phyloP scores from a whole-genome alignment of 495 filamentous ascomycete genomes.

The Viridothelium virens region DNA sequence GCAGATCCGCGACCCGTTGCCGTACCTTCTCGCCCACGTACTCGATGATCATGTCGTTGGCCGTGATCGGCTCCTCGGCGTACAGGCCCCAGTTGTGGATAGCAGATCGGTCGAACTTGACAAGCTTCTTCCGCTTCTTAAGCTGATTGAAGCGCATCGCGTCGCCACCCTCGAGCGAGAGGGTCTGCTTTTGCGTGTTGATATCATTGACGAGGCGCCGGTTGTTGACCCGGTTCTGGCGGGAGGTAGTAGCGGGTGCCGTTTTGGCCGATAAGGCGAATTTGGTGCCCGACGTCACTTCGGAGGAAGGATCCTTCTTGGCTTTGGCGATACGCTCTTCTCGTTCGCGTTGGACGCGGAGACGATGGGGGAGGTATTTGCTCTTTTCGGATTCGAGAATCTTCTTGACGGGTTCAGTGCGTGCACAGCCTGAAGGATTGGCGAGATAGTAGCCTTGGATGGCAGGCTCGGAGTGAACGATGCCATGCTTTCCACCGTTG shows the following conservation, averaged over 20 bases:
- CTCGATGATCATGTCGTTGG: slow-evolving; percentile 99
- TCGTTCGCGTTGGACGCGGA: slow-evolving; percentile 82
- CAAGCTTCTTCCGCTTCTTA: slow-evolving; percentile 98
- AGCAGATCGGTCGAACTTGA: slow-evolving; percentile 93
- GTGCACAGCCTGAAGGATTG: slow-evolving; percentile 73
- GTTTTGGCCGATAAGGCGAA: slow-evolving; percentile 65
- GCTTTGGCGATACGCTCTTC: slow-evolving; percentile 79
- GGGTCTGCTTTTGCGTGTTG: slow-evolving; percentile 82
- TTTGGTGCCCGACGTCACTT: slow-evolving; percentile 61
- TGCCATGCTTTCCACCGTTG: slow-evolving; percentile 45
- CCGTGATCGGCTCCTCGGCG: slow-evolving; percentile 91
- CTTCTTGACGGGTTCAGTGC: slow-evolving; percentile 87
- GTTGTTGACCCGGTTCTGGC: slow-evolving; percentile 89
- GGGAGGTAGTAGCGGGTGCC: slow-evolving; percentile 68
- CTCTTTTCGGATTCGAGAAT: slow-evolving; percentile 96
- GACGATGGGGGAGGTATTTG: slow-evolving; percentile 93
- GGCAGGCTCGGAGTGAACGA: slow-evolving; percentile 44
- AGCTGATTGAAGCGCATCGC: slow-evolving; percentile 96
- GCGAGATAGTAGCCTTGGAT: slow-evolving; percentile 90
- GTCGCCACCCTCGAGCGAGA: slow-evolving; percentile 58
- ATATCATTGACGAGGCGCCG: slow-evolving; percentile 89
- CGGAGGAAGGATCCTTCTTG: slow-evolving; percentile 59
- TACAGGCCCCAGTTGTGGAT: slow-evolving; percentile 99
- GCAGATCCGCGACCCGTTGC: slow-evolving; percentile 90
- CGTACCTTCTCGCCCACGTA: slow-evolving; percentile 97